Percentiles rank a stretch among this genome's conserved stretches.
Conservation (phyloP, 106 monocot species). For the Acorus gramineus region DNA sequence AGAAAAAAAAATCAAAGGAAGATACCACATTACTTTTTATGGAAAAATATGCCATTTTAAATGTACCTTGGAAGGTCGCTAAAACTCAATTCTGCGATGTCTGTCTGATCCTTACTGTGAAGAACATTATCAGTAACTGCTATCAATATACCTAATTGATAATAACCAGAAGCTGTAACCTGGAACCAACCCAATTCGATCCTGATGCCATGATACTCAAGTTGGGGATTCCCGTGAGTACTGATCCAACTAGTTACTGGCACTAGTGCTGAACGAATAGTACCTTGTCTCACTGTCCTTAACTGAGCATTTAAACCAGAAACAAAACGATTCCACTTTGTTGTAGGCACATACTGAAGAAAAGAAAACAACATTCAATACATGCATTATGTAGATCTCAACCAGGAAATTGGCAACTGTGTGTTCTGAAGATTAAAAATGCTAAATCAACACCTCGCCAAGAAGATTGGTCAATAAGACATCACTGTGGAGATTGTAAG, state of each 20-base stretch:
- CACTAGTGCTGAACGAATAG: conserved; percentile 42
- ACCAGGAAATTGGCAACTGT: not conserved
- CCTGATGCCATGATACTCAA: conserved; percentile 50
- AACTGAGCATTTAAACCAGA: conserved; percentile 82
- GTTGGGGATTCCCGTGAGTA: conserved; percentile 72
- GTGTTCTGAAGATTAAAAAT: not conserved
- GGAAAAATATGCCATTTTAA: too few species aligned
- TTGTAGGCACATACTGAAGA: conserved; percentile 56
- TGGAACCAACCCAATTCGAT: conserved; percentile 89
- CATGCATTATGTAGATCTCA: too few species aligned
- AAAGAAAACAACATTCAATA: not conserved
- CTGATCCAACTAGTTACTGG: conserved; percentile 63
- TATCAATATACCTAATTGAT: conserved; percentile 72
- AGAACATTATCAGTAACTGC: conserved; percentile 34
- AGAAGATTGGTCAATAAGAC: conserved; percentile 73
- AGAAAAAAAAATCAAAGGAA: too few species aligned
- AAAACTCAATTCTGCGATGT: conserved; percentile 18
- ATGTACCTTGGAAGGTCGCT: conserved; percentile 44
- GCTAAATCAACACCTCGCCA: conserved; percentile 54
- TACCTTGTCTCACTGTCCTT: conserved; percentile 50
- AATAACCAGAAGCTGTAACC: conserved; percentile 86
- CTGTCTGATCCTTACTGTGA: conserved; percentile 28
- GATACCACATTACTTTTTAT: too few species aligned
- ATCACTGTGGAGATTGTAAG: conserved; percentile 81
- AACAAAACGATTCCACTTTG: conserved; percentile 77